Evolutionary conservation across 495 filamentous ascomycete species (phyloP).

Genomic region (Friedmanniomyces endolithicus): DNA sequence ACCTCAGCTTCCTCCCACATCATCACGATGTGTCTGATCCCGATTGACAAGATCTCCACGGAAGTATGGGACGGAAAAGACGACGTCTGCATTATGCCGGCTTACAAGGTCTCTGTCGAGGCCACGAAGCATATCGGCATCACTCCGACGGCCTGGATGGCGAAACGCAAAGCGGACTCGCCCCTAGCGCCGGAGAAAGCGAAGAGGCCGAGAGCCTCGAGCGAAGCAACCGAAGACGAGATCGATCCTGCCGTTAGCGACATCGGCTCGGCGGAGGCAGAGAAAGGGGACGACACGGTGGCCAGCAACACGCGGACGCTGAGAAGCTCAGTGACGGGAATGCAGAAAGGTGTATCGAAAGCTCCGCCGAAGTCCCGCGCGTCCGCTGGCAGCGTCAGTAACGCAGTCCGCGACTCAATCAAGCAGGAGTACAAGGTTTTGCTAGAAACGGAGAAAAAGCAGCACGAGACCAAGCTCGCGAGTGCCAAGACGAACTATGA

Average conservation of each 20-base stretch:
- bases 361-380: not conserved
- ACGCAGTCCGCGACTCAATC: conserved; percentile 33
- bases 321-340: not conserved
- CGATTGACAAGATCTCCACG: not conserved
- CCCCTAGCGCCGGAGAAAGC: not conserved
- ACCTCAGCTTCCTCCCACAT: not conserved
- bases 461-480: not conserved
- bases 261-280: not conserved
- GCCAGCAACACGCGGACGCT: not conserved
- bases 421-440: conserved; percentile 67
- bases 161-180: not conserved
- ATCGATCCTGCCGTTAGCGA: not conserved
- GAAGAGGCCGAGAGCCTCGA: not conserved
- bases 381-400: conserved; percentile 48
- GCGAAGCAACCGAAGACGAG: not conserved
- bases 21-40: not conserved
- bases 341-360: too few species aligned
- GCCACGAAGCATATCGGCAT: not conserved
- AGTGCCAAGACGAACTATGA: not conserved
- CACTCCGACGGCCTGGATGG: not conserved
- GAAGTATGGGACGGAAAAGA: not conserved
- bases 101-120: not conserved
- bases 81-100: not conserved
- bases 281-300: not conserved
- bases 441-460: conserved; percentile 32